Base-by-base conservation (phyloP, 2,329 filamentous ascomycete species). In the Hypoxylon sp. region DNA sequence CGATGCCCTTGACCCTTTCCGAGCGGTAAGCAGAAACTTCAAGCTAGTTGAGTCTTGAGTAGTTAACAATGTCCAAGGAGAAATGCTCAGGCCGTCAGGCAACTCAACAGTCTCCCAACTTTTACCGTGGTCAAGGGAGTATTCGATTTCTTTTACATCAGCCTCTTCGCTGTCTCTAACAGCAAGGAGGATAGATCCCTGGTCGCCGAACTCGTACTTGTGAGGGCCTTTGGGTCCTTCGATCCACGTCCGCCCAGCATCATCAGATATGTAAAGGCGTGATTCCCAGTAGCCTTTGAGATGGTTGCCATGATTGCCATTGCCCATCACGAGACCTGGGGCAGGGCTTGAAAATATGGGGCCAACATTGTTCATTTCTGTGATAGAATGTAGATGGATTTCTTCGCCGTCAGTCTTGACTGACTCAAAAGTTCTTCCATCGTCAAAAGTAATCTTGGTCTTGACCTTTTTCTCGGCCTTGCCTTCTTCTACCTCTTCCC, bases 151-250 rank as follows among this genome's bases (percentile, higher is more conserved):
- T 35, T 82, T 80, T 17, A 88, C 77, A 68, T 88, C 85, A 62
- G 91, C 84, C 63, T 90, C 82, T 39, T 89, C 82, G 0, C 91
- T 93, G 74, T 97, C 93, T 69, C 88, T 86, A 39, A 98, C 85
- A 3, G 96, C 96, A 31, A 98, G 86, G 31, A 99, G 84, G 19
- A 99, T 88, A 14, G 94, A 94, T 1, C 96, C 96, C 72, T 97
- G 92, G 74, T 98, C 95, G 59, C 96, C 96, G 78, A 98, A 97
- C 77, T 98, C 94, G 80, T 97, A 99, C 79, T 97, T 96, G 82
- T 98, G 94, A 11, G 94, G 92, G 19, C 93, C 93, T 14, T 94
- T 85, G 4, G 93, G 85, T 0, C 90, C 88, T 76, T 90, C 84
- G 39, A 84, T 88, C 96, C 97, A 99, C 1, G 90, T 94, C 67